Conservation (phyloP, 192 early-diverging fungal genomes). For the Umbelopsis sp. region DNA sequence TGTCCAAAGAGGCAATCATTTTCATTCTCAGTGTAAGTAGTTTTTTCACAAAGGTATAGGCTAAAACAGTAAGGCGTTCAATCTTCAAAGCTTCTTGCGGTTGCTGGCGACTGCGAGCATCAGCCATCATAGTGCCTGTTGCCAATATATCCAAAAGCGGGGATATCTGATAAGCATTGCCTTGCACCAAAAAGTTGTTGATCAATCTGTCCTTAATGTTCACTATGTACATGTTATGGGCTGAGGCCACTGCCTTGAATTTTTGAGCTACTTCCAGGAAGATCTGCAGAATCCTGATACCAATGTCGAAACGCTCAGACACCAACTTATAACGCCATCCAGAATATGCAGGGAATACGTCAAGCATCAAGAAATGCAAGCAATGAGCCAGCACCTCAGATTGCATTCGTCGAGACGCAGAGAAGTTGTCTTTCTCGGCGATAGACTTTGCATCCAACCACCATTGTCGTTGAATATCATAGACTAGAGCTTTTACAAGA, state of each 20-base stretch:
- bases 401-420: constrained; percentile 15
- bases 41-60: constrained; percentile 44
- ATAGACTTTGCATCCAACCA: not conserved
- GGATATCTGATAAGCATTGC: constrained; percentile 46
- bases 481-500: constrained; percentile 24
- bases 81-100: constrained; percentile 19
- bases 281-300: constrained; percentile 29
- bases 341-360: constrained; percentile 39
- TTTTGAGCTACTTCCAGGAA: constrained; percentile 28
- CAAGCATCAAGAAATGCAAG: constrained; percentile 27
- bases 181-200: constrained; percentile 51
- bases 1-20: constrained; percentile 18
- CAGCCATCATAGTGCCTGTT: constrained; percentile 39
- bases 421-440: not conserved
- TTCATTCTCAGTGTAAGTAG: constrained; percentile 39
- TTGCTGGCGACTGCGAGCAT: constrained; percentile 34
- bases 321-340: constrained; percentile 36
- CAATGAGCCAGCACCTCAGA: constrained; percentile 24
- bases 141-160: constrained; percentile 50
- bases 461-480: constrained; percentile 32
- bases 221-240: constrained; percentile 13
- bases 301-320: constrained; percentile 33
- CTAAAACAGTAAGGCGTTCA: constrained; percentile 38
- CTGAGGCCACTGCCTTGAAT: constrained; percentile 15
- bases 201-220: constrained; percentile 28